Conservation (phyloP, 2,329 filamentous ascomycete species). For the Zarea fungicola region DNA sequence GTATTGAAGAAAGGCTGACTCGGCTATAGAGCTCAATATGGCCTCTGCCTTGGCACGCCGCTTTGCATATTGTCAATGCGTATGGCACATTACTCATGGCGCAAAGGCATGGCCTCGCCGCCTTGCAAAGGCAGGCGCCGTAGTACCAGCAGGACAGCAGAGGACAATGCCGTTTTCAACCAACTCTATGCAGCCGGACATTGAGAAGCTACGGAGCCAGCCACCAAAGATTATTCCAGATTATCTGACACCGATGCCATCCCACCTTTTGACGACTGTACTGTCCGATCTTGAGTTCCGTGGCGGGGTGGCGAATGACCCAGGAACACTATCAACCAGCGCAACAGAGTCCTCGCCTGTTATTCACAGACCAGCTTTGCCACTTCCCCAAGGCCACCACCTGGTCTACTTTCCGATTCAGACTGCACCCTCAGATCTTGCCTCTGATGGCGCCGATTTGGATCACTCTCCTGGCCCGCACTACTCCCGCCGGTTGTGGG, state of each 20-base stretch:
- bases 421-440: slow-evolving; percentile 54
- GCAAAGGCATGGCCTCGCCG: too few species aligned
- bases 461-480: slow-evolving; percentile 68
- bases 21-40: too few species aligned
- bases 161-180: background rate
- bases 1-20: too few species aligned
- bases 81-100: too few species aligned
- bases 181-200: slow-evolving; percentile 7
- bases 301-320: background rate
- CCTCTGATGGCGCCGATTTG: slow-evolving; percentile 79
- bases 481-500: slow-evolving; percentile 81
- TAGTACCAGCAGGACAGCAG: too few species aligned
- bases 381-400: slow-evolving; percentile 66
- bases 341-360: slow-evolving; percentile 14
- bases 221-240: slow-evolving; percentile 36
- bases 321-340: too few species aligned
- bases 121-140: too few species aligned
- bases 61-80: too few species aligned
- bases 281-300: slow-evolving; percentile 44
- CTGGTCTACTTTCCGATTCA: slow-evolving; percentile 81
- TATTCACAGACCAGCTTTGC: slow-evolving; percentile 20
- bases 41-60: too few species aligned
- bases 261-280: slow-evolving; percentile 59
- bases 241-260: slow-evolving; percentile 51
- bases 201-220: slow-evolving; percentile 21